A percentile compares a stretch with the other conserved stretches of the same genome.
These are phyloP conservation scores for Aspergillus hancockii DNA, from an alignment of 495 filamentous ascomycete species.

Conservation along the genomic window DNA sequence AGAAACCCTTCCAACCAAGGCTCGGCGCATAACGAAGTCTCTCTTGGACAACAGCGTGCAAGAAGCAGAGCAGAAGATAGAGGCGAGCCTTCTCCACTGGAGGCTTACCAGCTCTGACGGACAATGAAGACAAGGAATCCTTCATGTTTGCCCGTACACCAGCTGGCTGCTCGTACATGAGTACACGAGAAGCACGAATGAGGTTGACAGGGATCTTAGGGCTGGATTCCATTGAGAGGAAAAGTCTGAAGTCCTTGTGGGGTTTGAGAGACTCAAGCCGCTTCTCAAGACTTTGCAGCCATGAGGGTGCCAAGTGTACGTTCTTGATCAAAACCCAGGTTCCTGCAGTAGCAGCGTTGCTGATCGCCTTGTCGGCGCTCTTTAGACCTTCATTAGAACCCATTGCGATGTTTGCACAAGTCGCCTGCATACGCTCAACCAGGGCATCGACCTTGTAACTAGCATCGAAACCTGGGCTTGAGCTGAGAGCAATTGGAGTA, in stretches of 20 bases:
- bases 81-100: slow-evolving; percentile 90
- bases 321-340: slow-evolving; percentile 99
- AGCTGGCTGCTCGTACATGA: slow-evolving; percentile 98
- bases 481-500: slow-evolving; percentile 87
- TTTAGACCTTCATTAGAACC: slow-evolving; percentile 92
- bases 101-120: slow-evolving; percentile 72
- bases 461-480: slow-evolving; percentile 94
- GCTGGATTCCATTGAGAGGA: slow-evolving; percentile 97
- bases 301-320: slow-evolving; percentile 92
- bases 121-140: slow-evolving; percentile 84
- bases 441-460: slow-evolving; percentile 97
- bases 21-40: slow-evolving; percentile 91
- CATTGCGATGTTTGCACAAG: slow-evolving; percentile 97
- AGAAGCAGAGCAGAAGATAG: slow-evolving; percentile 88
- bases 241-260: slow-evolving; percentile 89
- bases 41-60: slow-evolving; percentile 96
- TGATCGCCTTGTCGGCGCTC: slow-evolving; percentile 92
- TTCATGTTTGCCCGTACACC: slow-evolving; percentile 98
- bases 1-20: slow-evolving; percentile 97
- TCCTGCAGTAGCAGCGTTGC: slow-evolving; percentile 86
- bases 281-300: slow-evolving; percentile 97
- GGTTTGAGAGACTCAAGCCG: slow-evolving; percentile 93
- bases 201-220: slow-evolving; percentile 97
- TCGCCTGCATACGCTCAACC: slow-evolving; percentile 76
- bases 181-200: slow-evolving; percentile 84